Evolutionary conservation across 768 basidiomycete species (phyloP), one percentile per base, ranked within the genome.

Genomic region (Tubosaeta sp.): DNA sequence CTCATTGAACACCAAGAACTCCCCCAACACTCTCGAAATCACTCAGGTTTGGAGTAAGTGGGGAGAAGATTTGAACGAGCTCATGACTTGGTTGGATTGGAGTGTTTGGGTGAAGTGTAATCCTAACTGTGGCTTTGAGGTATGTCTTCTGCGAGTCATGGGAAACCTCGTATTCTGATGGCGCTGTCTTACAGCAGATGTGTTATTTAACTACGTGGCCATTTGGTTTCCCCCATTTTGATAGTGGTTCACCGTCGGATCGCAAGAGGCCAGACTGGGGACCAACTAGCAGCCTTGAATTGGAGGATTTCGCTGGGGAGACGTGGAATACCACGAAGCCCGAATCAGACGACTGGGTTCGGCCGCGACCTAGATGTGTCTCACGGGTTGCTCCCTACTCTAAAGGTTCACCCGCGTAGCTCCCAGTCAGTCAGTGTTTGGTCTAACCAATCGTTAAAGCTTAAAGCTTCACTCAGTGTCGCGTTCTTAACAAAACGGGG

Each of bases 51-150:
- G 64, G 5, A 18, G 16, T n/a, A 25, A 52, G 13, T 79, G 77
- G 77, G 58, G 47, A 14, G 25, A 30, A 14, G 65, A 69, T 6
- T 39, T 75, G 9, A 54, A 66, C 11, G 51, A 48, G 12, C 56
- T 79, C 27, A 75, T 78, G 69, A 43, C 36, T 0, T 80, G 78
- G 78, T 58, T 81, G 2, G 78, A 74, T 52, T 80, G 79, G 78
- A 70, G 68, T 48, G 60, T 68, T 12, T 81, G 78, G 78, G 57
- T 71, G 4, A 74, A 63, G 36, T 80, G 79, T 51, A 59, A 55
- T 0, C 78, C 78, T 12, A 71, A 63, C 2, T 81, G 78, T 59
- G 56, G 56, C 1, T 64, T 66, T 38, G 73, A 77, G 66, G 77
- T 78, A 49, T 5, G 70, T 63, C 21, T 8, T 3, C 21, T 22